Evolutionary conservation across 805 yeast species (phyloP).

Genomic region (Grigorovia transvaalensis): DNA sequence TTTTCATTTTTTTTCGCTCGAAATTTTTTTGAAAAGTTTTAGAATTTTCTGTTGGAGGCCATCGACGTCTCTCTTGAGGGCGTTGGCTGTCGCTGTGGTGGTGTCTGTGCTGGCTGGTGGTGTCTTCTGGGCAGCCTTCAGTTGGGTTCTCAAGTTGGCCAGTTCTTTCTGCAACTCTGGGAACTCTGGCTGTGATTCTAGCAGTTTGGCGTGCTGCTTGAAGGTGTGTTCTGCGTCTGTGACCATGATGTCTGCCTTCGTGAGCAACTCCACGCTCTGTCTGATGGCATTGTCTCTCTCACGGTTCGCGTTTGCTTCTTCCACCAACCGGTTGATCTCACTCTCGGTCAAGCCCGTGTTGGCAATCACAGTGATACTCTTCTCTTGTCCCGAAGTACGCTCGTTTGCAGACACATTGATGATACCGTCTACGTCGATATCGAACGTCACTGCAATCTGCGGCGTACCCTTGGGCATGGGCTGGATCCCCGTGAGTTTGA

Average conservation of each 20-base stretch:
- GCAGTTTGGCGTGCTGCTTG: constrained; percentile 43
- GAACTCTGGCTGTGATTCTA: constrained; percentile 38
- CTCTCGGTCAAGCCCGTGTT: constrained; percentile 59
- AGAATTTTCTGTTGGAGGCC: constrained; percentile 40
- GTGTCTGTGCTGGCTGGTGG: constrained; percentile 35
- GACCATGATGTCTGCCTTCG: constrained; percentile 63
- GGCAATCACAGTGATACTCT: constrained; percentile 60
- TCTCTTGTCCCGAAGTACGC: constrained; percentile 60
- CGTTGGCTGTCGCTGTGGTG: constrained; percentile 35
- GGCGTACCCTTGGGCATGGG: constrained; percentile 72
- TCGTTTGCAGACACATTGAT: constrained; percentile 76
- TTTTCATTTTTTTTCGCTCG: background rate
- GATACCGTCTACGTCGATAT: constrained; percentile 74
- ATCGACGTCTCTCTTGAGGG: constrained; percentile 56
- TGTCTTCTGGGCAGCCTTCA: constrained; percentile 43
- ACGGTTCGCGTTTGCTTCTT: constrained; percentile 56
- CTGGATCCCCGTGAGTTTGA: constrained; percentile 62
- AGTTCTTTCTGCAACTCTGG: constrained; percentile 35
- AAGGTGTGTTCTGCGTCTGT: constrained; percentile 82
- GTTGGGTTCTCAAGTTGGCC: constrained; percentile 19
- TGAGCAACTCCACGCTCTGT: constrained; percentile 57
- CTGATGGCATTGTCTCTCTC: constrained; percentile 49
- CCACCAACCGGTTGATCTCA: constrained; percentile 52
- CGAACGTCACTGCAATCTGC: constrained; percentile 66
- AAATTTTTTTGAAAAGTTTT: constrained; percentile 4